phyloP scores from a whole-genome alignment of 2,329 filamentous ascomycete genomes.

The Diaporthe destruens region DNA sequence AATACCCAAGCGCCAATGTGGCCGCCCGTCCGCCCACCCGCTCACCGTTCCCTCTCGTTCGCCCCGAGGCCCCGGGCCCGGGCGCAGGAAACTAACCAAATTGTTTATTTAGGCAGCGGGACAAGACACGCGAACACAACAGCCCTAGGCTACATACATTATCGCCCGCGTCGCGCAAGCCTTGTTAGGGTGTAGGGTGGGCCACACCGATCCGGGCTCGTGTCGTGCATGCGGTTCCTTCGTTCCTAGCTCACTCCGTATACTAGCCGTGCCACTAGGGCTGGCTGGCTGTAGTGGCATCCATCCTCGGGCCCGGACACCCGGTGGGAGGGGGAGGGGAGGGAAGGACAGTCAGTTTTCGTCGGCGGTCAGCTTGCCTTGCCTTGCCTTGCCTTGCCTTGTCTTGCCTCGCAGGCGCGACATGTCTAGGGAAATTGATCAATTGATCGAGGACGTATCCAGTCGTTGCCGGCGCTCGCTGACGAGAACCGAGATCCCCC shows the following conservation, averaged over 20 bases:
- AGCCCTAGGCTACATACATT: constrained; percentile 1
- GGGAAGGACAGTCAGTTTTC: no score
- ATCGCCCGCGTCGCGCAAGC: background rate
- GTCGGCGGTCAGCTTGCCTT: background rate
- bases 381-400: background rate
- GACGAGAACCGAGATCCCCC: background rate
- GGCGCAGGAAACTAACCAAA: background rate
- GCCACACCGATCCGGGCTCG: background rate
- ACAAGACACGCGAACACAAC: background rate
- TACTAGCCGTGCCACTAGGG: background rate
- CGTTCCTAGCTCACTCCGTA: background rate
- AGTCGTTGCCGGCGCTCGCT: background rate
- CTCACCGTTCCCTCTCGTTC: background rate
- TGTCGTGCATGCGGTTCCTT: background rate
- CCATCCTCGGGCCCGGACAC: background rate
- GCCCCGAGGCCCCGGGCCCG: constrained; percentile 18
- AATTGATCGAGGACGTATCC: background rate
- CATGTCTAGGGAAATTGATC: background rate
- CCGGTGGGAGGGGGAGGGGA: background rate
- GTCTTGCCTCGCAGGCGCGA: background rate
- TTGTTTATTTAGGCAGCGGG: background rate
- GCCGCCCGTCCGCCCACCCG: constrained; percentile 16
- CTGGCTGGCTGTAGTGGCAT: no score
- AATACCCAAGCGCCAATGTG: constrained; percentile 1
- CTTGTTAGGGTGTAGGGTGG: no score